Base-by-base conservation (phyloP, 106 monocot species). In the Amphibolis antarctica region DNA sequence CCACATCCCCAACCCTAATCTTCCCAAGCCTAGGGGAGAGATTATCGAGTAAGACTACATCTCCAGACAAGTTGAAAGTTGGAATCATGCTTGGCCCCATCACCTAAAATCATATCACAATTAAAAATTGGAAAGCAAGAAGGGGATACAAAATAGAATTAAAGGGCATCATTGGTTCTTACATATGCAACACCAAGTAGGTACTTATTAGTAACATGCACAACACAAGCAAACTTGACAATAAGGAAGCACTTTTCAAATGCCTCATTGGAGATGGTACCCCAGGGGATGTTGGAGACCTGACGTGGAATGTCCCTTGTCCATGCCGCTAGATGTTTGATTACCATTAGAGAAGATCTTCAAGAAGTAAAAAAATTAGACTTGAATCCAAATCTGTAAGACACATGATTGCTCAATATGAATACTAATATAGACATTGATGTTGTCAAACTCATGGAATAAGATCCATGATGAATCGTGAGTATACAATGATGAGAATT, bases 71-170 rank as follows among this genome's bases (percentile, higher is more conserved):
- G 68, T 86, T 89, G 22, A 94, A 20, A 10, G 86, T 67, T 7
- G 94, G 94, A 28, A 89, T 77, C 94, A 94, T 94, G 79, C 93
- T 94, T 20, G 93, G 81, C 10, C 93, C 93, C 20, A 60, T 44
- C 30, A 76, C 69, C 84, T 87, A 28, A 13, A 43, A 18, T 49
- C 20, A 62, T 42, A 3, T 2, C 19, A n/a, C 29, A 25, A 44
- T 10, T 17, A 15, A 57, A 48, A 10, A 46, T 11, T 17, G 3
- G 15, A 69, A 25, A 27, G 23, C 18, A 55, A 59, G 45, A 54
- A 46, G 15, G 6, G 10, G 17, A 55, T 13, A 65, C 5, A 17
- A 22, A n/a, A 9, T 54, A 26, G 45, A 44, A 61, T 10, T 49
- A 28, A 36, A 29, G 62, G 28, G 42, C 2, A 26, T 12, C 47